Evolutionary conservation across 371 early-diverging fungal species (phyloP).

Genomic region (Cokeromyces recurvatus): DNA sequence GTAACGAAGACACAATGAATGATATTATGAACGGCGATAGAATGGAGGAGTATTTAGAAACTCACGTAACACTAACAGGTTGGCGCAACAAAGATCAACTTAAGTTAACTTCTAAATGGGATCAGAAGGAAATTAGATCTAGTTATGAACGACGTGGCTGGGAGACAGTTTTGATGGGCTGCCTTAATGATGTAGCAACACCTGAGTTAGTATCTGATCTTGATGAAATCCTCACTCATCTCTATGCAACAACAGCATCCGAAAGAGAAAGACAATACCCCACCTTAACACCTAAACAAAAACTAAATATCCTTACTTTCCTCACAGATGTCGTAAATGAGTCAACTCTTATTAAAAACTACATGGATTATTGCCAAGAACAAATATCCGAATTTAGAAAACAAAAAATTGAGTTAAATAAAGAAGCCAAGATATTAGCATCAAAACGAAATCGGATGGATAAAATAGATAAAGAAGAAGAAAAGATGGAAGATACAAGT

Average conservation of each 20-base stretch:
- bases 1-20: slow-evolving; percentile 31
- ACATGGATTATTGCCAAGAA: slow-evolving; percentile 64
- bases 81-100: slow-evolving; percentile 38
- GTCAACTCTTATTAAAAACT: slow-evolving; percentile 41
- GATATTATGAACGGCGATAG: slow-evolving; percentile 30
- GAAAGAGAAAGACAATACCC: slow-evolving; percentile 45
- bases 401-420: slow-evolving; percentile 64
- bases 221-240: slow-evolving; percentile 32
- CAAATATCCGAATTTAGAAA: slow-evolving; percentile 48
- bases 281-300: slow-evolving; percentile 28
- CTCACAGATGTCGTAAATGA: slow-evolving; percentile 41
- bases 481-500: slow-evolving; percentile 7
- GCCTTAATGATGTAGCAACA: slow-evolving; percentile 43
- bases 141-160: slow-evolving; percentile 37
- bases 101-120: slow-evolving; percentile 33
- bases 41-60: slow-evolving; percentile 25
- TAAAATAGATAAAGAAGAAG: slow-evolving; percentile 25
- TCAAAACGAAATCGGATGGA: slow-evolving; percentile 10
- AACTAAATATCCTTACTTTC: slow-evolving; percentile 37
- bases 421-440: slow-evolving; percentile 51
- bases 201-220: slow-evolving; percentile 35
- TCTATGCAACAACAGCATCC: slow-evolving; percentile 31
- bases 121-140: slow-evolving; percentile 28
- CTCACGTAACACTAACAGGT: slow-evolving; percentile 14
- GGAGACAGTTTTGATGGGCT: slow-evolving; percentile 43